phyloP scores from a whole-genome alignment of 108 stramenopile genomes.

The Cyclotella atomus region DNA sequence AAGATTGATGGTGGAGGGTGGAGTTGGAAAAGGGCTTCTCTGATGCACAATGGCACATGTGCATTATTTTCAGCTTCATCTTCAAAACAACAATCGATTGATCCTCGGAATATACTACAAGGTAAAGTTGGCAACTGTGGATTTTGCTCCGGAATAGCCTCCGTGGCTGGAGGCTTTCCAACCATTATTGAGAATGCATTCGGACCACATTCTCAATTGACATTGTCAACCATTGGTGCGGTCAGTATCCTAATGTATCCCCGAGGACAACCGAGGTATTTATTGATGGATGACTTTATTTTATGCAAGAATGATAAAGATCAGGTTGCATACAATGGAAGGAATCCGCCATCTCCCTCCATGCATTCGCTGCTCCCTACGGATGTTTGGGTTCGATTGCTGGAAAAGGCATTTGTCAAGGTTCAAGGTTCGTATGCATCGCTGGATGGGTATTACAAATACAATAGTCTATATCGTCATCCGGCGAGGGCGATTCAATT shows the following conservation, averaged over 20 bases:
- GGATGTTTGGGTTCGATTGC: slow-evolving; percentile 16
- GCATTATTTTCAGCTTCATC: slow-evolving; percentile 4
- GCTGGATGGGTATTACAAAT: slow-evolving; percentile 24
- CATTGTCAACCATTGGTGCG: not conserved
- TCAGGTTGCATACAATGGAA: not conserved
- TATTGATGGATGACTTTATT: slow-evolving; percentile 19
- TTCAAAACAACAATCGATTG: slow-evolving; percentile 12
- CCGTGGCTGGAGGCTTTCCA: slow-evolving; percentile 4
- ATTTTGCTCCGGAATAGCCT: slow-evolving; percentile 19
- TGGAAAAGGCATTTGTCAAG: slow-evolving; percentile 29
- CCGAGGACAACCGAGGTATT: slow-evolving; percentile 1
- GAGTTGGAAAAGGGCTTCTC: slow-evolving; percentile 14
- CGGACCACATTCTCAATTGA: slow-evolving; percentile 1
- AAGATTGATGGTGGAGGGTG: not conserved
- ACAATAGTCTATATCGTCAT: slow-evolving; percentile 29
- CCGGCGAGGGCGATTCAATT: slow-evolving; percentile 23
- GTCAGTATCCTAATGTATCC: slow-evolving; percentile 5
- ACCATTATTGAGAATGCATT: slow-evolving; percentile 1
- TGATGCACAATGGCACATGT: not conserved
- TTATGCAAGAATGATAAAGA: slow-evolving; percentile 15
- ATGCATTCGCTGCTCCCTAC: slow-evolving; percentile 4
- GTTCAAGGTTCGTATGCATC: slow-evolving; percentile 23
- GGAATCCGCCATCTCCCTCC: slow-evolving; percentile 5
- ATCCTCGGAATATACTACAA: slow-evolving; percentile 18
- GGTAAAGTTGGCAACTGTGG: slow-evolving; percentile 31